Conservation (phyloP, 148 eudicot species). For the Linanthus parryae region DNA sequence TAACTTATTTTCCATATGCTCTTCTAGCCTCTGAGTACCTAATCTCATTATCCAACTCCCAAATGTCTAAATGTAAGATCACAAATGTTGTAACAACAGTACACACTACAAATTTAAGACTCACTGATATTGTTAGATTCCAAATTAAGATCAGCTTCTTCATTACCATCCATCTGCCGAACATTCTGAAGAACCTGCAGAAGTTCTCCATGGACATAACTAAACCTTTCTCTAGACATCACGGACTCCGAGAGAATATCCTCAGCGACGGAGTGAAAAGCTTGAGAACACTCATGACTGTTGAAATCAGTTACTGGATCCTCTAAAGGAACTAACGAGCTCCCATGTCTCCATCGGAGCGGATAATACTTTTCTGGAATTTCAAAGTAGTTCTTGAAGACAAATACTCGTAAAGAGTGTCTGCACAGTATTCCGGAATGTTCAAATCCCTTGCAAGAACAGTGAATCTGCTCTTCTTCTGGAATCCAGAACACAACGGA, state of each 20-base stretch:
- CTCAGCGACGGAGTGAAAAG: slow-evolving; percentile 39
- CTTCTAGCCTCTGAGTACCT: background rate
- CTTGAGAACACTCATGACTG: slow-evolving; percentile 30
- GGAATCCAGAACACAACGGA: slow-evolving; percentile 53
- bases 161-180: slow-evolving; percentile 29
- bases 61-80: background rate
- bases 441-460: slow-evolving; percentile 68
- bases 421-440: slow-evolving; percentile 62
- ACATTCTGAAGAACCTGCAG: slow-evolving; percentile 38
- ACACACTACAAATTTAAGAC: slow-evolving; percentile 12
- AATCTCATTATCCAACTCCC: slow-evolving; percentile 4
- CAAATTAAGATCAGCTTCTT: slow-evolving; percentile 21
- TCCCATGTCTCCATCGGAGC: slow-evolving; percentile 49
- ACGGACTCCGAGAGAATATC: slow-evolving; percentile 41
- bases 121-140: slow-evolving; percentile 19
- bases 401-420: slow-evolving; percentile 50
- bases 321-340: slow-evolving; percentile 30
- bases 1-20: slow-evolving; percentile 3
- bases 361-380: slow-evolving; percentile 57
- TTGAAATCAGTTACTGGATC: slow-evolving; percentile 21
- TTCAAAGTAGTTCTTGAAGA: slow-evolving; percentile 58
- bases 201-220: slow-evolving; percentile 39
- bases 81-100: slow-evolving; percentile 1
- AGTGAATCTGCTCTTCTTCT: slow-evolving; percentile 56
- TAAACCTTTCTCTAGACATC: slow-evolving; percentile 41